phyloP scores from a whole-genome alignment of 495 filamentous ascomycete genomes.

The Penicillium longicatenatum region DNA sequence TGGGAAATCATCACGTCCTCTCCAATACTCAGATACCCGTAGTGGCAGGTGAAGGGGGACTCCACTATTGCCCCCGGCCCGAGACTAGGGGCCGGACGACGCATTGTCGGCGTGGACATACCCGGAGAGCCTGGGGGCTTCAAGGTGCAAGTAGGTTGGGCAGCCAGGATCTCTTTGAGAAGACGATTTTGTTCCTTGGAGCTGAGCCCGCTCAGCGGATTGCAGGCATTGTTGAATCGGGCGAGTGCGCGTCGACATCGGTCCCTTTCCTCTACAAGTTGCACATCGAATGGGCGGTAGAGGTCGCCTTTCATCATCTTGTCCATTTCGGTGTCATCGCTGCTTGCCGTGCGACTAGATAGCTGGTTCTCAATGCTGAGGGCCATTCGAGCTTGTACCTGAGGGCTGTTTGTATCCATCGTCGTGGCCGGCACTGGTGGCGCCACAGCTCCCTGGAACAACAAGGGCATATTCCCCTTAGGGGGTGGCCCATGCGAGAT shows the following conservation, averaged over 20 bases:
- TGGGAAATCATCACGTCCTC: constrained; percentile 84
- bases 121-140: constrained; percentile 44
- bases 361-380: constrained; percentile 49
- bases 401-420: constrained; percentile 46
- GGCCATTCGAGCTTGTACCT: constrained; percentile 49
- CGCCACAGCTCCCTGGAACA: constrained; percentile 36
- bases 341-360: constrained; percentile 32
- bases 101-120: constrained; percentile 14
- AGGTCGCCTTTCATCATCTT: constrained; percentile 88
- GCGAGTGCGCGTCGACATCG: constrained; percentile 81
- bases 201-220: constrained; percentile 73
- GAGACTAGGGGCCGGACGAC: constrained; percentile 36
- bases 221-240: constrained; percentile 87
- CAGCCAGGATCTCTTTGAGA: constrained; percentile 69
- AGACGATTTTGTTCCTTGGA: constrained; percentile 77
- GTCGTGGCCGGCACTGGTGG: constrained; percentile 35
- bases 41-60: constrained; percentile 90
- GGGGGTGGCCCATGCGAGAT: constrained; percentile 38
- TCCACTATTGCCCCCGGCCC: constrained; percentile 80
- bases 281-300: constrained; percentile 75
- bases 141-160: constrained; percentile 46
- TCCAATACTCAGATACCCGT: constrained; percentile 88
- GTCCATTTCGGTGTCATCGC: constrained; percentile 76
- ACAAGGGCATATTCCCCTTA: constrained; percentile 40
- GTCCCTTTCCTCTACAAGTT: constrained; percentile 83